Evolutionary conservation across 2,329 filamentous ascomycete genomes (phyloP).

Genomic region (Fusarium albidum): DNA sequence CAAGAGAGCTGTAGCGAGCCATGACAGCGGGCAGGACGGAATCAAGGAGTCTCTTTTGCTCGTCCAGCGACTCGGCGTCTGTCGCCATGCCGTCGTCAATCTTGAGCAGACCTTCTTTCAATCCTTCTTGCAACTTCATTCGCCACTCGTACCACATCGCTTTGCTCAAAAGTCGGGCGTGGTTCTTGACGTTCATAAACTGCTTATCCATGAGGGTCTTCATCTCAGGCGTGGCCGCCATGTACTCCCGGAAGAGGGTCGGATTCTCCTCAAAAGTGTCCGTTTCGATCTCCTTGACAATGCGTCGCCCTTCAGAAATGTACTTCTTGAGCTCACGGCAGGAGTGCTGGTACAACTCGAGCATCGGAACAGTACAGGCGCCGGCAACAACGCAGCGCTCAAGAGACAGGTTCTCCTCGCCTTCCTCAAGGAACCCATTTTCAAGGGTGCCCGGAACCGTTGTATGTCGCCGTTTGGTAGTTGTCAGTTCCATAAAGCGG

Average conservation of each 20-base stretch:
- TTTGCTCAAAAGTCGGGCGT: conserved; percentile 89
- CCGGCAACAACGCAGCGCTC: conserved; percentile 87
- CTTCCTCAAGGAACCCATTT: conserved; percentile 51
- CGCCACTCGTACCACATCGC: conserved; percentile 99
- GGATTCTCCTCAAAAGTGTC: conserved; percentile 93
- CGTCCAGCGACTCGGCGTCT: conserved; percentile 72
- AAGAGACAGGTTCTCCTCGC: conserved; percentile 64
- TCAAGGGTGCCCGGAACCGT: conserved; percentile 65
- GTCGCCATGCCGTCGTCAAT: conserved; percentile 79
- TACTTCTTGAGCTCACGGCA: conserved; percentile 97
- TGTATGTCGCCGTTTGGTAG: conserved; percentile 90
- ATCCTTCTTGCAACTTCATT: conserved; percentile 81
- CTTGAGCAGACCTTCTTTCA: conserved; percentile 81
- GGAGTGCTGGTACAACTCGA: conserved; percentile 94
- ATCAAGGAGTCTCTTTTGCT: conserved; percentile 74
- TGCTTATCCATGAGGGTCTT: conserved; percentile 92
- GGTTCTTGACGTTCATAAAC: conserved; percentile 96
- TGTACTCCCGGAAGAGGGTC: conserved; percentile 89
- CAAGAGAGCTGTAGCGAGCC: conserved; percentile 67
- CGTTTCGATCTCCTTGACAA: conserved; percentile 89
- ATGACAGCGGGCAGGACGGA: conserved; percentile 71
- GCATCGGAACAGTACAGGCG: conserved; percentile 89
- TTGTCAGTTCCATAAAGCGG: conserved; percentile 98
- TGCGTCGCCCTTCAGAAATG: conserved; percentile 89
- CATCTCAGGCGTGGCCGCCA: conserved; percentile 83